Evolutionary conservation across 441 rosid species (phyloP), one percentile per base, ranked within the genome.

Genomic region (Biscutella laevigata): DNA sequence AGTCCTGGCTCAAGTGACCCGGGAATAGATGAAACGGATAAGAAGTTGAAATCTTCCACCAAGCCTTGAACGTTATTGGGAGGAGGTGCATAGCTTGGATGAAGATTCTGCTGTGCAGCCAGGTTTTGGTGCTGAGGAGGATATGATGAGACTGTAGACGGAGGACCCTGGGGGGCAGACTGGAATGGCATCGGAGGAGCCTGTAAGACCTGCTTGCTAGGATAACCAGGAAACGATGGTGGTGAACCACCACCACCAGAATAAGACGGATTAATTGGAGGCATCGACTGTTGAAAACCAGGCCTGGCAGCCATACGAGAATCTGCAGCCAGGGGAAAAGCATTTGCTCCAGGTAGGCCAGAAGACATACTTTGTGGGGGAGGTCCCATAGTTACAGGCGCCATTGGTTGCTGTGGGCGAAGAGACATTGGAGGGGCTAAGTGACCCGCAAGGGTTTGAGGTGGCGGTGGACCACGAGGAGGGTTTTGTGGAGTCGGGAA

Each of bases 1-100:
- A 94, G 62, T 27, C 89, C 95, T 24, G 86, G 78, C 49, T 86
- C 95, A 56, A 77, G 61, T 45, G 99, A 80, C 36, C 99, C 96
- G 0, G 96, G 95, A 54, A 77, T 36, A 62, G 92, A 80, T 29
- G 82, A 80, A 75, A 94, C 54, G 27, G 94, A 76, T 3, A 89
- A 74, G 5, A 88, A 86, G 56, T 61, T 80, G 66, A 94, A 94
- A 71, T 94, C 97, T 75, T 94, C 97, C 14, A 59, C 67, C 74
- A 94, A 74, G 36, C 83, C 86, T 71, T 84, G 84, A 50, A 75
- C 46, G 46, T 73, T 77, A 43, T 82, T 76, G 19, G 71, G 38
- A 29, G 96, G 88, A 67, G 97, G 86, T 42, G 70, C 66, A 63
- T 71, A 73, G 45, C 77, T 74, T 2, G 80, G 71, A 57, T 77